Evolutionary conservation across 306 rosid species (phyloP).

Genomic region (Glycyrrhiza uralensis): DNA sequence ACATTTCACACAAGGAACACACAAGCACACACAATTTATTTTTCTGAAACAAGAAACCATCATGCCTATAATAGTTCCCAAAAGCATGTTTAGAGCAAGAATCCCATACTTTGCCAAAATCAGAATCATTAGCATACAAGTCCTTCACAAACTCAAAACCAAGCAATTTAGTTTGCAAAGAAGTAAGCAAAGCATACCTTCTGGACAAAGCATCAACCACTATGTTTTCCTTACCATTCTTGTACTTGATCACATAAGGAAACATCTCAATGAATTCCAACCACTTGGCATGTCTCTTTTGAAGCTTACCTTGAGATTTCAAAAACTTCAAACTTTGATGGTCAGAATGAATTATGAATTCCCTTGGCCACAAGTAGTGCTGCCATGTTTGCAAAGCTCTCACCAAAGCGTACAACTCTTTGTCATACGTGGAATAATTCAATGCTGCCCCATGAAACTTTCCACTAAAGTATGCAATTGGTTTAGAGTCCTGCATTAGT

Average conservation of each 20-base stretch:
- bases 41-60: not conserved
- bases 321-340: not conserved
- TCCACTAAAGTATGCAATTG: not conserved
- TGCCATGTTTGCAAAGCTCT: not conserved
- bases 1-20: not conserved
- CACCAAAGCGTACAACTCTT: not conserved
- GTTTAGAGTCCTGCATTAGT: no score
- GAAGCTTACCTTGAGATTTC: not conserved
- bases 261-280: no score
- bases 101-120: no score
- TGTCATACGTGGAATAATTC: not conserved
- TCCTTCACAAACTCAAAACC: not conserved
- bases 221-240: no score
- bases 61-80: no score
- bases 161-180: not conserved
- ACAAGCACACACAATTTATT: not conserved
- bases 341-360: not conserved
- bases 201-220: not conserved
- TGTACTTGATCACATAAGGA: no score
- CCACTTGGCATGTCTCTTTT: no score
- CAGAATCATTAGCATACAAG: not conserved
- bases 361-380: not conserved
- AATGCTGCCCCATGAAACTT: not conserved
- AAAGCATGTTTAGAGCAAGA: not conserved
- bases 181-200: not conserved